Conservation (phyloP, 805 yeast genomes). For the Candida manassasensis region DNA sequence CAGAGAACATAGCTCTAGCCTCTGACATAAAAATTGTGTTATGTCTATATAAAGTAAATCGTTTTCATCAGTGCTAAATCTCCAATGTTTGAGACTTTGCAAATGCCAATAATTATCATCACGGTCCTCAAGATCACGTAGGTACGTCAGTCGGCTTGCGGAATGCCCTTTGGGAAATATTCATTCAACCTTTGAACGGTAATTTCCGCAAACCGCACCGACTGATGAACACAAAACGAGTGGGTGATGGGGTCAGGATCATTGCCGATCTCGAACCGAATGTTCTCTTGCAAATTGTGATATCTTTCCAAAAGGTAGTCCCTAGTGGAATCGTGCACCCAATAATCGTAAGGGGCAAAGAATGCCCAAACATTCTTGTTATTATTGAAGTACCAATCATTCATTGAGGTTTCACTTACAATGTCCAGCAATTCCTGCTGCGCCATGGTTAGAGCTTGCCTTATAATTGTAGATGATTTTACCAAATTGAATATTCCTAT, state of each 20-base stretch:
- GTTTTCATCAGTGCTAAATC: not conserved
- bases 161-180: constrained; percentile 3
- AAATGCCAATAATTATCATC: not conserved
- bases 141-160: not conserved
- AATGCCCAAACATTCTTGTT: constrained; percentile 45
- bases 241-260: constrained; percentile 43
- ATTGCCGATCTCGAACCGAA: constrained; percentile 29
- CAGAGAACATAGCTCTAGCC: too few relatives aligned
- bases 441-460: constrained; percentile 55
- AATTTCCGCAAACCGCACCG: constrained; percentile 45
- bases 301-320: constrained; percentile 37
- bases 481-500: constrained; percentile 41
- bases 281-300: constrained; percentile 17
- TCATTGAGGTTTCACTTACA: constrained; percentile 44
- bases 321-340: constrained; percentile 57
- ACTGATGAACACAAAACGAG: constrained; percentile 57
- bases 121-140: not conserved
- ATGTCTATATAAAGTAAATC: not conserved
- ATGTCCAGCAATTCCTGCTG: constrained; percentile 55
- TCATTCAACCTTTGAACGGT: constrained; percentile 19
- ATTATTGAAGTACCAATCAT: constrained; percentile 40
- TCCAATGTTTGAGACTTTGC: not conserved
- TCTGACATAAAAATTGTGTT: not conserved
- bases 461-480: constrained; percentile 39
- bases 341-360: constrained; percentile 58